Conservation (phyloP, 2,329 filamentous ascomycete genomes). For the Ophiobolus disseminans region DNA sequence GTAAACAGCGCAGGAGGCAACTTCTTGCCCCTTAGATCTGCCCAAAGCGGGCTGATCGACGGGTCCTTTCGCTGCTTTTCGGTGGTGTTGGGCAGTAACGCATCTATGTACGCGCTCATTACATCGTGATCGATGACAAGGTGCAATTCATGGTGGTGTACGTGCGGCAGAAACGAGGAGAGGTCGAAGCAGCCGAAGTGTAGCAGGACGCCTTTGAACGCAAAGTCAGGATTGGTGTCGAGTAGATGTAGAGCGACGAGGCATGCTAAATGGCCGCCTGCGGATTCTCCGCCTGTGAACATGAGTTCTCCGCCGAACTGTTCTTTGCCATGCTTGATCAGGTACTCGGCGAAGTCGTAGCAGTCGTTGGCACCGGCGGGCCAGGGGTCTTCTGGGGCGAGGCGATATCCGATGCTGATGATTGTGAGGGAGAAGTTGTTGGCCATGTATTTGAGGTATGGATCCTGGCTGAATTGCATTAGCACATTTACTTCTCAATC, state of each 20-base stretch:
- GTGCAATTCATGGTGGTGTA: slow-evolving; percentile 46
- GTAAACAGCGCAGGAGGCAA: slow-evolving; percentile 63
- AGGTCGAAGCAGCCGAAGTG: slow-evolving; percentile 63
- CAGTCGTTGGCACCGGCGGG: slow-evolving; percentile 64
- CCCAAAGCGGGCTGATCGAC: slow-evolving; percentile 59
- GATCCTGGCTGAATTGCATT: slow-evolving; percentile 52
- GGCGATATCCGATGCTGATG: slow-evolving; percentile 65
- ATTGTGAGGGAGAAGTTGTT: slow-evolving; percentile 58
- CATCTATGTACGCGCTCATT: slow-evolving; percentile 56
- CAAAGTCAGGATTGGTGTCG: slow-evolving; percentile 45
- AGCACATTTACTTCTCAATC: background rate
- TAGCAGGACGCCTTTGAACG: slow-evolving; percentile 59
- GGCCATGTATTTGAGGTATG: slow-evolving; percentile 58
- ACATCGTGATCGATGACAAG: slow-evolving; percentile 57
- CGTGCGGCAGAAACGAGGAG: slow-evolving; percentile 52
- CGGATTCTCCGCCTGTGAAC: slow-evolving; percentile 55
- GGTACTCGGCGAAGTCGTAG: slow-evolving; percentile 62
- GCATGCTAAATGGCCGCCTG: slow-evolving; percentile 59
- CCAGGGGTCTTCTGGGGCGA: slow-evolving; percentile 66
- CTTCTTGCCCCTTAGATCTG: slow-evolving; percentile 47
- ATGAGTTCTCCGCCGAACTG: slow-evolving; percentile 53
- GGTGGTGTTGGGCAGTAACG: slow-evolving; percentile 54
- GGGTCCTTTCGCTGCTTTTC: slow-evolving; percentile 53
- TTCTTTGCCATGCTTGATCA: slow-evolving; percentile 56
- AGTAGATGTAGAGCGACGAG: slow-evolving; percentile 59